Evolutionary conservation across 768 basidiomycete species (phyloP), one percentile per base, ranked within the genome.

Genomic region (Boletus eberwhitei): DNA sequence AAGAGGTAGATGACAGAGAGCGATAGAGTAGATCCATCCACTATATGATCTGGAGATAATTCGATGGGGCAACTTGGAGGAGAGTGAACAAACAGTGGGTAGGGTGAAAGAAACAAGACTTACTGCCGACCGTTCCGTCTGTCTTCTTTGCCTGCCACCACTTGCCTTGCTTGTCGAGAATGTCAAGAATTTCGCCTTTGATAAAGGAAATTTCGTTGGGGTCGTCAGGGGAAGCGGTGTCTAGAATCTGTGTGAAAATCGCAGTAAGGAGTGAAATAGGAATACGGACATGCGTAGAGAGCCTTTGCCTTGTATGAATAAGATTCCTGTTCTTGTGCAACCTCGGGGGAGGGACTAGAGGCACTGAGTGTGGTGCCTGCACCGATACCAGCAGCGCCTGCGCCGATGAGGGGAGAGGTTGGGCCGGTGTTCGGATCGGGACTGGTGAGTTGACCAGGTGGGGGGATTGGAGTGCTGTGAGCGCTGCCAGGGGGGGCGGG

Each of bases 201-300:
- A 75, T 65, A 72, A 99, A 98, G 45, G 91, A 90, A 38, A 99
- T 88, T 73, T 99, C 97, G 66, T 91, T 97, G 13, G 95, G 91
- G 70, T 99, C 97, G 54, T 98, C 95, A 29, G 89, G 77, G 3
- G 90, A 92, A n/a, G 94, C 96, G 46, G 82, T 83, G 75, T 99
- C 96, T 98, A 37, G 59, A 60, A 48, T 46, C 17, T 37, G 50
- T 42, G 59, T 73, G 26, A 69, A 64, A 44, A 58, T 62, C 39
- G 55, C 21, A 41, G 54, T 49, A 49, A 50, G 60, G 44, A 48
- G 40, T 29, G 51, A 54, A 59, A 21, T 46, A 54, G 42, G 56
- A 52, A 48, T 16, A 76, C 86, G 70, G 65, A 95, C 93, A 97
- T 50, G 88, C 82, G 77, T 95, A 97, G 51, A 95, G 74, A 8